A percentile compares a stretch with the other conserved stretches of the same genome.
Evolutionary conservation across 179 eudicot species (phyloP).

Genomic region (Camellia oleifera): DNA sequence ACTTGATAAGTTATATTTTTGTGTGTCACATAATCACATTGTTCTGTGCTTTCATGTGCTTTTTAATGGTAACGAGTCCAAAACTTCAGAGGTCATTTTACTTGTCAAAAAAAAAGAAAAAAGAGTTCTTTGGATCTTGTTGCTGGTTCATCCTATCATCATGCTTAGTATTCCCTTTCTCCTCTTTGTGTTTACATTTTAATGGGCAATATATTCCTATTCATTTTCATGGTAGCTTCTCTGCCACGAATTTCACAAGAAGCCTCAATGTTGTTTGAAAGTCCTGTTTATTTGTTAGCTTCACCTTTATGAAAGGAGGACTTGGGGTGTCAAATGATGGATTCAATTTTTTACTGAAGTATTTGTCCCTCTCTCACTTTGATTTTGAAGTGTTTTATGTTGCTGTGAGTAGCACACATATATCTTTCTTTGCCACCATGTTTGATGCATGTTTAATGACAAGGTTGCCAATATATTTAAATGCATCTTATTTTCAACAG

Average conservation of each 20-base stretch:
- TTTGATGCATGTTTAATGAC: background rate
- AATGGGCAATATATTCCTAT: slow-evolving; percentile 5
- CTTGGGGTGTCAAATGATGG: background rate
- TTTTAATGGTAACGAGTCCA: background rate
- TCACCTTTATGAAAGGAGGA: background rate
- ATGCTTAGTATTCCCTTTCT: background rate
- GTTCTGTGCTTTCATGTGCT: background rate
- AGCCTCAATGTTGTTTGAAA: background rate
- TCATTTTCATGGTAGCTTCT: background rate
- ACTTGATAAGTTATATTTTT: background rate
- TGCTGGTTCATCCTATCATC: background rate
- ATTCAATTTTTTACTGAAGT: background rate
- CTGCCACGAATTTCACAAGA: no score
- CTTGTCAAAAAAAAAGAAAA: background rate
- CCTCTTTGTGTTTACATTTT: background rate
- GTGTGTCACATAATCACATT: background rate
- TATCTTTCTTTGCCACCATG: background rate
- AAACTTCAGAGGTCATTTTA: slow-evolving; percentile 2
- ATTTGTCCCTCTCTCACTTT: background rate
- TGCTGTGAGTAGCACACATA: background rate
- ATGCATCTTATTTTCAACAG: slow-evolving; percentile 30
- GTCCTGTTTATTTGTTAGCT: background rate
- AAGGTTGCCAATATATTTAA: background rate
- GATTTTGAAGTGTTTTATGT: background rate
- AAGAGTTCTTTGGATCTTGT: background rate